Base-by-base conservation (phyloP, 1,139 yeast genomes). In the Suhomyces maxii region DNA sequence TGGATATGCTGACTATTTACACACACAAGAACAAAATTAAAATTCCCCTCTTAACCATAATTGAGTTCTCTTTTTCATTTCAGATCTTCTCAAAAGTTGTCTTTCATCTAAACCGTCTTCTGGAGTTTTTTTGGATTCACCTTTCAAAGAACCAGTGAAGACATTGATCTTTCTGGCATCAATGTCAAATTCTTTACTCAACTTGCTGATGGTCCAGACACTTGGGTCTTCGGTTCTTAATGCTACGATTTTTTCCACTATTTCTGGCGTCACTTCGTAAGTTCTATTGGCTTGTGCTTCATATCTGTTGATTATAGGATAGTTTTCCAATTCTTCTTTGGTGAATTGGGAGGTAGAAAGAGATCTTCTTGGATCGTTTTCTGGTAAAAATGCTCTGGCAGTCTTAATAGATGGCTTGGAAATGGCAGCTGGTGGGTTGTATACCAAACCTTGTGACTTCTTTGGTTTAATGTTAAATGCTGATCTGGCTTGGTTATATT, bases 341-440 rank as follows among this genome's bases (percentile, higher is more conserved):
- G 69, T 65, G 55, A 60, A 71, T 53, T 52, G 39, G 50, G 46
- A 54, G 45, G 32, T 51, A 42, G 53, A 64, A 33, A 71, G 65
- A 2, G 63, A 67, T 49, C 73, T 76, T 57, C 95, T 77, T 31
- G 82, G 82, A 59, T 87, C 95, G 8, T 65, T 58, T 2, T 67
- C 58, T 3, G 96, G 96, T 45, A 89, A 67, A 61, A 89, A 89
- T 5, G 83, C 83, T 52, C 77, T 77, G 32, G 96, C 95, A 0
- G 96, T 89, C 42, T 67, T 65, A 37, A 52, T 51, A 39, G 48
- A 49, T 25, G 59, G 56, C 37, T 49, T 52, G 45, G 50, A 47
- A 34, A 54, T 48, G 23, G 59, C 44, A 23, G 36, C 77, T 42
- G 77, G 74, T 11, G 77, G 77, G 46, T 67, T 68, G 54, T 67